These are phyloP conservation scores for Fusarium solani-melongenae DNA, from an alignment of 2,329 filamentous ascomycete genomes.

Conservation along the genomic window DNA sequence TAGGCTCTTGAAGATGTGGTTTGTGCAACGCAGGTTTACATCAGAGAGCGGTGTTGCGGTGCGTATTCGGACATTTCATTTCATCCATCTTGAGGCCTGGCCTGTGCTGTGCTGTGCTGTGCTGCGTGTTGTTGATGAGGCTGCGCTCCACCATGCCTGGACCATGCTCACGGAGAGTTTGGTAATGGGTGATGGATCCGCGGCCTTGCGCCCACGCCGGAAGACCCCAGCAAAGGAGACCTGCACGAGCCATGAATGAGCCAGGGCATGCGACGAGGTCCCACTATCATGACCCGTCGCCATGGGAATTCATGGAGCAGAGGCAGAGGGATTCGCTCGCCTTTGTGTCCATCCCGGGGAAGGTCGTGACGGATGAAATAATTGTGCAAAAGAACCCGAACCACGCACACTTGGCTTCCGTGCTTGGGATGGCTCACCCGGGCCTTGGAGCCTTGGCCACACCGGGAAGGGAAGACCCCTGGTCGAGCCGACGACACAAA, in stretches of 20 bases:
- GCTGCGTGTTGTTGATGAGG: slow-evolving; percentile 8
- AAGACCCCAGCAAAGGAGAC: slow-evolving; percentile 4
- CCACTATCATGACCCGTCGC: slow-evolving; percentile 35
- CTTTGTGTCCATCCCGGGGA: neutral
- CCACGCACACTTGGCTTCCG: neutral
- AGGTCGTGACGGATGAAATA: neutral
- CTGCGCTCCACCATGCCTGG: slow-evolving; percentile 22
- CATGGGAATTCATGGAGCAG: slow-evolving; percentile 24
- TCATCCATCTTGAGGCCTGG: neutral
- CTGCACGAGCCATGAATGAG: slow-evolving; percentile 32
- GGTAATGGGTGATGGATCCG: slow-evolving; percentile 12
- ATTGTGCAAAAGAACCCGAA: slow-evolving; percentile 6
- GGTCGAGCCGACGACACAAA: slow-evolving; percentile 29
- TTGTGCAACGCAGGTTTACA: neutral
- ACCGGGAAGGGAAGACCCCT: slow-evolving; percentile 42
- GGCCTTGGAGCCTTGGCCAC: slow-evolving; percentile 15
- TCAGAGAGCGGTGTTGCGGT: neutral
- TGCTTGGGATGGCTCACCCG: neutral
- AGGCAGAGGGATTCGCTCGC: neutral
- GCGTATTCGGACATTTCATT: slow-evolving; percentile 29
- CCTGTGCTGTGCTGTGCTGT: neutral
- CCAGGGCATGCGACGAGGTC: slow-evolving; percentile 29
- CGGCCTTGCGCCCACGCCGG: slow-evolving; percentile 32
- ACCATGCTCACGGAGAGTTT: slow-evolving; percentile 13
- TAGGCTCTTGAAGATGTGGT: neutral